These are phyloP conservation scores for Fusarium graminum DNA, from an alignment of 2,329 filamentous ascomycete genomes.

Conservation along the genomic window DNA sequence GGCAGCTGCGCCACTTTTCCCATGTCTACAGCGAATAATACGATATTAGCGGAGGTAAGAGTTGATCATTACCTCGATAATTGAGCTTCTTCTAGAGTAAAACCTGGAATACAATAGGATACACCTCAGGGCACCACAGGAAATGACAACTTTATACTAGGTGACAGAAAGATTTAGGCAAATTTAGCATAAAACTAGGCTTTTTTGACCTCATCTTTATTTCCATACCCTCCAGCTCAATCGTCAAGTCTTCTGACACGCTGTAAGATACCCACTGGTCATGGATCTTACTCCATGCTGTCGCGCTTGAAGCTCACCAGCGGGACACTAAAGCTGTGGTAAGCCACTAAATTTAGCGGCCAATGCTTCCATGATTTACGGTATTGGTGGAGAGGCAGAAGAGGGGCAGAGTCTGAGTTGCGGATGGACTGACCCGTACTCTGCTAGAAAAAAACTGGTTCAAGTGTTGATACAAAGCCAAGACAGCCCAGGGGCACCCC, in stretches of 20 bases:
- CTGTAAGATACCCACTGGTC: no score
- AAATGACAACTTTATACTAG: no score
- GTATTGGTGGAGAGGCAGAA: constrained; percentile 18
- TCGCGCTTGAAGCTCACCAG: constrained; percentile 2
- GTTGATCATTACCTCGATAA: constrained; percentile 5
- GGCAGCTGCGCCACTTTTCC: constrained; percentile 5
- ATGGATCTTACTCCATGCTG: constrained; percentile 2
- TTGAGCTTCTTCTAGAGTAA: constrained; percentile 9
- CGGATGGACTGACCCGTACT: constrained; percentile 28
- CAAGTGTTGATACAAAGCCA: constrained; percentile 31
- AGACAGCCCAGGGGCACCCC: constrained; percentile 42
- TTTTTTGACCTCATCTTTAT: no score
- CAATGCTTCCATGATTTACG: constrained; percentile 7
- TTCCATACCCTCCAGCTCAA: no score
- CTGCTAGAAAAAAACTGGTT: constrained; percentile 25
- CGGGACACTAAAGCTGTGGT: constrained; percentile 14
- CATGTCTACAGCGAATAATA: not conserved
- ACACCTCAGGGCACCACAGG: not conserved
- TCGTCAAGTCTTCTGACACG: no score
- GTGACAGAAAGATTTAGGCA: no score
- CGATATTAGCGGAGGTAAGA: constrained; percentile 1
- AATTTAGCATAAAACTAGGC: no score
- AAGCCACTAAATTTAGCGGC: constrained; percentile 36
- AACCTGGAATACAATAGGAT: not conserved
- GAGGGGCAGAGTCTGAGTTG: constrained; percentile 13